Percentiles rank a stretch among this genome's conserved stretches.
These are phyloP conservation scores for Prunus padus DNA, from an alignment of 306 rosid genomes.

Conservation along the genomic window DNA sequence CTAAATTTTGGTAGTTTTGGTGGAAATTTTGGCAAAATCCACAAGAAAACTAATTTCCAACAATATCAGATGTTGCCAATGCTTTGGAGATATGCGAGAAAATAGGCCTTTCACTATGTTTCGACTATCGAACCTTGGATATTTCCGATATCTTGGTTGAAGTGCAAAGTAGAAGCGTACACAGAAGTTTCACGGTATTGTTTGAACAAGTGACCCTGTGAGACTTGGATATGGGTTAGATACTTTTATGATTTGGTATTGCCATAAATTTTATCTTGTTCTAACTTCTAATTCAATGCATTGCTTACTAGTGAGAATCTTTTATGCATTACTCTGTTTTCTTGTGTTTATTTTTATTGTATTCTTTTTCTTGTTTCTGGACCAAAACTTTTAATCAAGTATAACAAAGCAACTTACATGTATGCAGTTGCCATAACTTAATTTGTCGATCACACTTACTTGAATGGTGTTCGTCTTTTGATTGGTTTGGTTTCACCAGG, in stretches of 20 bases:
- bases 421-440: neutral
- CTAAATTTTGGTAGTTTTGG: too few species aligned
- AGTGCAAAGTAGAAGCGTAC: neutral
- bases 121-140: neutral
- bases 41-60: too few species aligned
- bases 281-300: neutral
- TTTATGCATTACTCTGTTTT: neutral
- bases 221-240: neutral
- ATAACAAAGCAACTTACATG: neutral
- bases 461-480: constrained; percentile 2
- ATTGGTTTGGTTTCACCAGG: constrained; percentile 47
- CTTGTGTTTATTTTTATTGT: neutral
- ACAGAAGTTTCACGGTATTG: neutral
- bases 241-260: neutral
- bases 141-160: neutral
- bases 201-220: neutral
- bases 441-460: neutral
- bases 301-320: neutral
- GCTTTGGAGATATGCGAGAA: too few species aligned
- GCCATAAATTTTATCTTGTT: neutral
- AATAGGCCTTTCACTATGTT: neutral
- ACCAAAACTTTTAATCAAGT: neutral
- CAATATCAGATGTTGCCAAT: too few species aligned
- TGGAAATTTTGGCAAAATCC: too few species aligned
- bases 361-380: neutral